These are phyloP conservation scores for Hanseniaspora gamundiae DNA, from an alignment of 1,139 yeast species.

Conservation along the genomic window DNA sequence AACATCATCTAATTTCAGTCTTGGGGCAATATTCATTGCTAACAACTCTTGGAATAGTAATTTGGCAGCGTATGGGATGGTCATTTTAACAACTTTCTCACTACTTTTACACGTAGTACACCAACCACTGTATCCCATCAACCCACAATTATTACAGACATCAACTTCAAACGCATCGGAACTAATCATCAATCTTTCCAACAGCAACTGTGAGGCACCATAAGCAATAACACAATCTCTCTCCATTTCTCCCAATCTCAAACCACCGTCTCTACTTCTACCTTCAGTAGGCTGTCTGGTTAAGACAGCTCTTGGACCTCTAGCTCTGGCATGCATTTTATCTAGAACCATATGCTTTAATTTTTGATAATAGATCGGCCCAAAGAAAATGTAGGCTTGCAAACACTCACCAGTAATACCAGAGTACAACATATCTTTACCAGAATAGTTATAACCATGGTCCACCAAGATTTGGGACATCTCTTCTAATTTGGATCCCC, in stretches of 20 bases:
- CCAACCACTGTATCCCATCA: constrained; percentile 97
- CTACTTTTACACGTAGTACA: constrained; percentile 89
- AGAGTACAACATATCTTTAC: constrained; percentile 95
- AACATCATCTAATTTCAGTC: constrained; percentile 79
- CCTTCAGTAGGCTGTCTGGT: constrained; percentile 99
- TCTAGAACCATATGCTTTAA: constrained; percentile 98
- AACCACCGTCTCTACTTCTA: constrained; percentile 97
- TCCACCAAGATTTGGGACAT: constrained; percentile 90
- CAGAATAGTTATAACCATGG: constrained; percentile 87
- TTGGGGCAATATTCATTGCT: constrained; percentile 99
- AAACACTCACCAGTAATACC: constrained; percentile 97
- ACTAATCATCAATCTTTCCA: constrained; percentile 91
- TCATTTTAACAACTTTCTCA: constrained; percentile 81
- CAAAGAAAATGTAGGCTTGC: constrained; percentile 95
- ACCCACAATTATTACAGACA: constrained; percentile 89
- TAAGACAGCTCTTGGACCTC: constrained; percentile 97
- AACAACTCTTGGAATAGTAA: constrained; percentile 92
- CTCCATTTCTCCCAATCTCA: constrained; percentile 98
- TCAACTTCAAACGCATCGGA: constrained; percentile 98
- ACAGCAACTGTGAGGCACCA: constrained; percentile 89
- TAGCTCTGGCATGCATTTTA: constrained; percentile 98
- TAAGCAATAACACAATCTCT: constrained; percentile 99
- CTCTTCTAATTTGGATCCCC: constrained; percentile 89
- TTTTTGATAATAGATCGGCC: constrained; percentile 95
- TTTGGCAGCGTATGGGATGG: constrained; percentile 96